A percentile compares a stretch with the other conserved stretches of the same genome.
Conservation (phyloP, 1,284 basidiomycete genomes). For the Trichosporon inkin region DNA sequence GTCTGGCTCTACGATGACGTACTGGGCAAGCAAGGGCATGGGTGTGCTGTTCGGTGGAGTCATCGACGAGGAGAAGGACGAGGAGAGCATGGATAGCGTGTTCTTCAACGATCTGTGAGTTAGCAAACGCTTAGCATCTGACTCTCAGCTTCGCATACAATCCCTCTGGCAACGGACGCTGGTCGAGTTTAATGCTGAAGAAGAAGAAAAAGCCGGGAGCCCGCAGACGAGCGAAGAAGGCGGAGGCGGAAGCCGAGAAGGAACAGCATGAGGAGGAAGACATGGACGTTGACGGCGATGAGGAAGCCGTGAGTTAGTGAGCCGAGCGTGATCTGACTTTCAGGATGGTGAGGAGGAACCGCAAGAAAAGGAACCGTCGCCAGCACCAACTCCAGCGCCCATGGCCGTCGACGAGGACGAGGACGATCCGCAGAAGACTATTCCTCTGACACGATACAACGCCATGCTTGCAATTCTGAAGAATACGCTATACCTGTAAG, state of each 20-base stretch:
- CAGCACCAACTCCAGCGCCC: constrained; percentile 6
- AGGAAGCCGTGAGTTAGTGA: constrained; percentile 22
- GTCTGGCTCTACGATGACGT: constrained; percentile 51
- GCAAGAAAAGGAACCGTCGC: constrained; percentile 11
- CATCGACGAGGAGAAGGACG: constrained; percentile 78
- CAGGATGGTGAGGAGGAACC: constrained; percentile 37
- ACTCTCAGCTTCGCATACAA: constrained; percentile 70
- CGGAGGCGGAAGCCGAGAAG: constrained; percentile 24
- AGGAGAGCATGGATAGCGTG: constrained; percentile 77
- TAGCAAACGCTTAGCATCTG: neutral
- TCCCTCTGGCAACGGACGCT: constrained; percentile 68
- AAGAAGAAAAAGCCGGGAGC: constrained; percentile 56
- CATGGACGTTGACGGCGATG: constrained; percentile 18
- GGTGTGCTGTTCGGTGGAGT: constrained; percentile 89
- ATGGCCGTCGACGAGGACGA: constrained; percentile 36
- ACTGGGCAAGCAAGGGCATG: constrained; percentile 56
- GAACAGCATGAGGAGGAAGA: constrained; percentile 45
- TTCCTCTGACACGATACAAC: constrained; percentile 80
- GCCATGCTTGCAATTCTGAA: constrained; percentile 82
- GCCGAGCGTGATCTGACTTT: constrained; percentile 26
- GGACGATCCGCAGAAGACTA: constrained; percentile 67
- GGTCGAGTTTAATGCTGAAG: constrained; percentile 69
- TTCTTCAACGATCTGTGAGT: constrained; percentile 79
- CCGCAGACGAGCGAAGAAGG: constrained; percentile 31
- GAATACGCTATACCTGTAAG: constrained; percentile 80